Evolutionary conservation across 2,329 filamentous ascomycete genomes (phyloP), one percentile per base, ranked within the genome.

Genomic region (Geosmithia flava): DNA sequence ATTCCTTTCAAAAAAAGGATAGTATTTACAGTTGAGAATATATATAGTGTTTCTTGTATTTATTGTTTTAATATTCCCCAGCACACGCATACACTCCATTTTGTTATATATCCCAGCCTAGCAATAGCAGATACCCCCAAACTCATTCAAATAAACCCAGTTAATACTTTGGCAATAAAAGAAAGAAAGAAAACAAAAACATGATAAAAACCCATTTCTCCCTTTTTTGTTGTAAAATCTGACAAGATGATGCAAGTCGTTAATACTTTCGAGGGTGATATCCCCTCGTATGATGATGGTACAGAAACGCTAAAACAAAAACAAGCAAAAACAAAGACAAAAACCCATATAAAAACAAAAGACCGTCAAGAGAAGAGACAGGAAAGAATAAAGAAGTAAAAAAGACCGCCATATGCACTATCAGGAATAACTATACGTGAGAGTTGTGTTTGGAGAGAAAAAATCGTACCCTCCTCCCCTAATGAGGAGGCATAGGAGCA

Each of bases 401-500:
- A 40, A 11, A 40, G 17, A 40, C 8, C 16, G 33, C 33, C 33
- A 39, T 39, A 8, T 16, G 33, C 16, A 39, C 8, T 39, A 39
- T 39, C 8, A 39, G 16, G n/a, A n/a, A n/a, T n/a, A n/a, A n/a
- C n/a, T n/a, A n/a, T n/a, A n/a, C n/a, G n/a, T n/a, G n/a, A n/a
- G n/a, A n/a, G n/a, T n/a, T n/a, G n/a, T n/a, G n/a, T n/a, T n/a
- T n/a, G n/a, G n/a, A n/a, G n/a, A n/a, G 33, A 40, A 40, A 40
- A 40, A 40, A 11, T 16, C n/a, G n/a, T n/a, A n/a, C n/a, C 11
- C 11, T 17, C 37, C 19, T 39, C 11, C n/a, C 29, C n/a, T 23
- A n/a, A 40, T 44, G 16, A 15, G 44, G 49, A 7, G 51, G 50
- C 47, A 61, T 56, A 5, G 66, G 66, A 33, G 58, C 51, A 3